Base-by-base conservation (phyloP, 257 asterid genomes). In the Marsdenia floribunda region DNA sequence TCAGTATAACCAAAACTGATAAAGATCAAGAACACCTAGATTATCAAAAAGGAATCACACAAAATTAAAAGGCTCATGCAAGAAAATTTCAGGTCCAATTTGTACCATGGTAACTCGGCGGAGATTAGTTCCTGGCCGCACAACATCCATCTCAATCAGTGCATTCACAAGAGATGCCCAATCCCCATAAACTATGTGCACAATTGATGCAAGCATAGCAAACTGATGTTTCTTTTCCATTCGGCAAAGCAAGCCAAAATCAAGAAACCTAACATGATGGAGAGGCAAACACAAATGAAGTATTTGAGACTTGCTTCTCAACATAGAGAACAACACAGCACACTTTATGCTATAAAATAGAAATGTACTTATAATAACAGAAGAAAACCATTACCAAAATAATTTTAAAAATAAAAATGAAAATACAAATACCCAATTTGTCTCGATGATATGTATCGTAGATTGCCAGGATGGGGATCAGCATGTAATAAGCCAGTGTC, bases 401-500 rank as follows among this genome's bases (percentile, higher is more conserved):
- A 35, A 44, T 44, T 44, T 44, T 44, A 44, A 44, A 44, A 44
- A 44, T 16, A 16, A 24, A 40, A 61, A 52, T 74, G 68, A 71
- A 76, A 78, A 54, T 37, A 75, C 49, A 5, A 68, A 9, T 88
- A 94, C 99, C 99, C 99, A 72, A 94, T 82, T 82, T 87, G 88
- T 78, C 93, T 94, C 52, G 97, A 81, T 69, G 94, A 72, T 54
- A 84, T 76, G 76, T 89, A 90, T 46, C 97, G 90, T 83, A 94
- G 68, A 82, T 94, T 94, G 81, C 99, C 99, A 72, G 97, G 96
- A 82, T 94, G 99, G 40, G 99, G 97, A 81, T 94, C 99, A 73
- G 97, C 99, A 81, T 94, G 99, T 87, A 94, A 76, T 71, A 90
- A 70, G 72, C 99, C 99, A 86, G 98, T 94, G 76, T 94, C 99